Evolutionary conservation across 169 alveolate genomes (phyloP).

Genomic region (Cryptosporidium parvum): DNA sequence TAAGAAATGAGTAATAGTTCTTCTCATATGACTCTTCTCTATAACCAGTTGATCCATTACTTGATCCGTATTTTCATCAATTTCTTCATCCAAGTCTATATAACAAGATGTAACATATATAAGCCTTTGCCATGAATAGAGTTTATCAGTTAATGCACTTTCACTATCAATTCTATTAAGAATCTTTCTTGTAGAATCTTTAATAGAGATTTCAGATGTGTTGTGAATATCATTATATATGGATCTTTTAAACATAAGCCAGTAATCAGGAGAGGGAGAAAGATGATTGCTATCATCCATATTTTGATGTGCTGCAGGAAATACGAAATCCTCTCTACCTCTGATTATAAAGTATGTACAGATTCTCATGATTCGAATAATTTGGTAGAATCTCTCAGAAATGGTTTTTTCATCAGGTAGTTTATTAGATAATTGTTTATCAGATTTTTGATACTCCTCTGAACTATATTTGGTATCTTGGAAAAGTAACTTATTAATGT

Average conservation of each 20-base stretch:
- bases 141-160: conserved; percentile 78
- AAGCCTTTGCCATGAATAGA: conserved; percentile 87
- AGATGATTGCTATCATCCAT: conserved; percentile 68
- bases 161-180: conserved; percentile 72
- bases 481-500: conserved; percentile 75
- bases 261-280: conserved; percentile 80
- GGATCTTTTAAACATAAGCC: conserved; percentile 76
- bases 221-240: conserved; percentile 34
- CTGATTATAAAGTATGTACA: conserved; percentile 85
- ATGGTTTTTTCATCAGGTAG: conserved; percentile 21
- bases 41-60: neutral
- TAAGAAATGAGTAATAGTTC: conserved; percentile 47
- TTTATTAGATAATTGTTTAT: neutral
- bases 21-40: neutral
- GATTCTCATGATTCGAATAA: conserved; percentile 83
- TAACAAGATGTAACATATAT: conserved; percentile 65
- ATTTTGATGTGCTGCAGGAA: conserved; percentile 74
- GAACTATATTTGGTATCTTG: neutral
- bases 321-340: conserved; percentile 82
- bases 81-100: neutral
- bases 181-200: conserved; percentile 31
- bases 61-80: neutral
- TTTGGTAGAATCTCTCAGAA: conserved; percentile 78
- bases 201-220: conserved; percentile 14
- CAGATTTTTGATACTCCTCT: conserved; percentile 9